Evolutionary conservation across 495 filamentous ascomycete species (phyloP), one percentile per base, ranked within the genome.

Genomic region (Hypoxylon lenormandii): DNA sequence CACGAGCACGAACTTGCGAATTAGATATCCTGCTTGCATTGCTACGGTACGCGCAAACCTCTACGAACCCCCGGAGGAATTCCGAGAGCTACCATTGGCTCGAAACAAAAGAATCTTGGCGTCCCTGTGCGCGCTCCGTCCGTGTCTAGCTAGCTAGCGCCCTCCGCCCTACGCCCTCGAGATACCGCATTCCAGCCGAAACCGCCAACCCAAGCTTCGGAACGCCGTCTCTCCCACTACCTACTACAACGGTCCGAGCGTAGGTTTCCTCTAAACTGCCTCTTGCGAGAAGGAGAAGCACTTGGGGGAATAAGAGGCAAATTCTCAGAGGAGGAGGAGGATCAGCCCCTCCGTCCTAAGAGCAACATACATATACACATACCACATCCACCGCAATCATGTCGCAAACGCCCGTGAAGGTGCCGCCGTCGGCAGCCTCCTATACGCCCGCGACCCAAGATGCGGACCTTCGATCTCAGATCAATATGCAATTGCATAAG

Each of bases 391-490:
- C 42, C 40, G 12, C 60, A 56, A 74, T 53, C 47, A 82, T 82
- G 80, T 64, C 79, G 38, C 80, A 83, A 16, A 83, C 83, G 0
- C 81, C 83, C 1, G 82, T 84, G 58, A 84, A 83, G 73, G 82
- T 87, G 42, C 82, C 85, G 8, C 60, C 80, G 13, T 80, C 83
- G 33, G 83, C 80, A 1, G 75, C 82, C 0, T 78, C 74, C 55
- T 86, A 87, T 74, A 80, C 81, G 15, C 73, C 81, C 46, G 80
- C 80, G 12, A 86, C 80, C 5, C 77, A 79, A 38, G 85, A 87
- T 59, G 71, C 79, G 16, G 84, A 86, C 13, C 75, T 87, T 49
- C 73, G 85, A 5, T 84, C 85, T 3, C 76, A 85, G 47, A 84
- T 87, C 62, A 87, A 87, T 71, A 70, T 72, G 16, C 45, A 78